These are phyloP conservation scores for Chaetomiaceae sp. DNA, from an alignment of 2,329 filamentous ascomycete species.

Conservation along the genomic window DNA sequence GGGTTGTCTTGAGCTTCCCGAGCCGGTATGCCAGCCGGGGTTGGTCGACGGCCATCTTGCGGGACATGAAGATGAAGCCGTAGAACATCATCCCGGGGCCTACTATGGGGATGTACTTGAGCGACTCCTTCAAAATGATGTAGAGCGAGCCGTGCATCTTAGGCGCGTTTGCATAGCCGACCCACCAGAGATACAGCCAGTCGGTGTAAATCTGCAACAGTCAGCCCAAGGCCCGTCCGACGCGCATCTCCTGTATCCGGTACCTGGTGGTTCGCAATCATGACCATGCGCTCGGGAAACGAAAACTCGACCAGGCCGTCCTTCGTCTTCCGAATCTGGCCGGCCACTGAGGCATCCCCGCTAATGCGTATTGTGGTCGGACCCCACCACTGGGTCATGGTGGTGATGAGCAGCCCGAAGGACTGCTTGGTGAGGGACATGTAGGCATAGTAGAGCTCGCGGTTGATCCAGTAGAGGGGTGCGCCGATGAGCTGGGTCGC, in stretches of 20 bases:
- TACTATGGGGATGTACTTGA: constrained; percentile 75
- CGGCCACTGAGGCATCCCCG: constrained; percentile 73
- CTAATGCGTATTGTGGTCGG: constrained; percentile 78
- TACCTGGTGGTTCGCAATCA: constrained; percentile 84
- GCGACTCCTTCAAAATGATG: constrained; percentile 84
- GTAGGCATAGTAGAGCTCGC: constrained; percentile 76
- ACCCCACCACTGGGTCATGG: constrained; percentile 83
- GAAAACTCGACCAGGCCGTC: constrained; percentile 73
- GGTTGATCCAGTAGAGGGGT: constrained; percentile 71
- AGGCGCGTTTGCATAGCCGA: constrained; percentile 72
- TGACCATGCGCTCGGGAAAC: constrained; percentile 75
- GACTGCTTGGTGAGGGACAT: constrained; percentile 84
- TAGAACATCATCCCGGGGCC: constrained; percentile 81
- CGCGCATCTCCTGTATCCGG: constrained; percentile 10
- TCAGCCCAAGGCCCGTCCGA: neutral
- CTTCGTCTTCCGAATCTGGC: constrained; percentile 63
- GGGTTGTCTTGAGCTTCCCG: constrained; percentile 59
- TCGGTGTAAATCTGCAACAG: constrained; percentile 69
- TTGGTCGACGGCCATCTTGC: constrained; percentile 79
- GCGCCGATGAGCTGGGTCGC: constrained; percentile 71
- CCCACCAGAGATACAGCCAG: constrained; percentile 93
- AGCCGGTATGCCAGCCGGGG: constrained; percentile 71
- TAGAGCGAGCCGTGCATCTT: constrained; percentile 81
- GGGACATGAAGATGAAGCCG: constrained; percentile 87
- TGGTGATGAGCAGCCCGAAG: constrained; percentile 73